Percentiles rank a stretch among this genome's conserved stretches.
These are phyloP conservation scores for Myrica gale DNA, from an alignment of 306 rosid species.

Conservation along the genomic window DNA sequence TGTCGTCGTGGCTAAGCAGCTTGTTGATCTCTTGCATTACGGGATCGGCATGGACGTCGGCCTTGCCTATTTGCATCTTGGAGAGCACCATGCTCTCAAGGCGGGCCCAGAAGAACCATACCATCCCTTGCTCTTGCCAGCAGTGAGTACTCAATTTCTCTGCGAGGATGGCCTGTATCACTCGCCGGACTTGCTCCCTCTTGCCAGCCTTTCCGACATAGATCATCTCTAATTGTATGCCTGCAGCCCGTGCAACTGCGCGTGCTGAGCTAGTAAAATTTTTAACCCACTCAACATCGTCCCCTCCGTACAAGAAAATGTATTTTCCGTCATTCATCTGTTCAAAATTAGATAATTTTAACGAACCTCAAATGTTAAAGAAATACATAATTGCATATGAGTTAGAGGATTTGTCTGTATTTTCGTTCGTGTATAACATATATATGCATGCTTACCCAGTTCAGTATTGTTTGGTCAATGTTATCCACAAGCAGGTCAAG, in stretches of 20 bases:
- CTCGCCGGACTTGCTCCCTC: slow-evolving; percentile 43
- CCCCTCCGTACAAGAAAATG: slow-evolving; percentile 59
- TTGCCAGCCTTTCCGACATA: slow-evolving; percentile 59
- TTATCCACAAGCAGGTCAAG: slow-evolving; percentile 55
- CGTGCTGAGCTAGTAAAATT: slow-evolving; percentile 50
- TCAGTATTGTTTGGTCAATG: slow-evolving; percentile 48
- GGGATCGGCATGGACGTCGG: slow-evolving; percentile 29
- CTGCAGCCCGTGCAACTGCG: slow-evolving; percentile 33
- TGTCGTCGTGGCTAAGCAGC: slow-evolving; percentile 50
- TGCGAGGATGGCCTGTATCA: slow-evolving; percentile 24
- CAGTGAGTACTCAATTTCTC: slow-evolving; percentile 36
- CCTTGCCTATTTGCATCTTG: slow-evolving; percentile 47
- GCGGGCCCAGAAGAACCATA: slow-evolving; percentile 70
- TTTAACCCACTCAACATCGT: slow-evolving; percentile 47
- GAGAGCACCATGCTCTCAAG: slow-evolving; percentile 67
- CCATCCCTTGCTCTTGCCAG: slow-evolving; percentile 53
- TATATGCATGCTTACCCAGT: slow-evolving; percentile 46
- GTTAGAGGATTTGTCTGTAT: background rate
- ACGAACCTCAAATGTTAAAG: background rate
- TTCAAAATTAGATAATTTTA: background rate
- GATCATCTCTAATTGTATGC: slow-evolving; percentile 48
- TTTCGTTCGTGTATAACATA: too few species aligned
- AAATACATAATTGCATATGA: background rate
- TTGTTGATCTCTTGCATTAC: slow-evolving; percentile 52
- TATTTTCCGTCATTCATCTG: slow-evolving; percentile 51